Percentiles rank a stretch among this genome's conserved stretches.
phyloP scores from a whole-genome alignment of 352 stramenopile species.

The Phytopythium aichiense region DNA sequence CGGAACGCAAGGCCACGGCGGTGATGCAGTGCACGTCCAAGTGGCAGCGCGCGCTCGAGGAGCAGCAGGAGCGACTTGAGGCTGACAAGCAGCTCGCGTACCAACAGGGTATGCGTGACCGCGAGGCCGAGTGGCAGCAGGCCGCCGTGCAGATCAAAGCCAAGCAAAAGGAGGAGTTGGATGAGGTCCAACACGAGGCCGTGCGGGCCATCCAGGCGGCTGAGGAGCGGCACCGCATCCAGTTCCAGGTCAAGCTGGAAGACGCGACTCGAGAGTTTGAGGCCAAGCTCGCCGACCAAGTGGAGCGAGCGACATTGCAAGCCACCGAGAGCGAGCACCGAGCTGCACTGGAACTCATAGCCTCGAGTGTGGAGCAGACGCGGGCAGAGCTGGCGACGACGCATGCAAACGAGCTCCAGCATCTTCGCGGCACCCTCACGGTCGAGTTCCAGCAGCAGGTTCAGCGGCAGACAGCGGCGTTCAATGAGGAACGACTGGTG shows the following conservation, averaged over 20 bases:
- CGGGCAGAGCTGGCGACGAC: slow-evolving; percentile 18
- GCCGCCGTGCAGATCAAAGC: slow-evolving; percentile 68
- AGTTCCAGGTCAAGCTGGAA: slow-evolving; percentile 32
- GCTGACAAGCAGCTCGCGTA: slow-evolving; percentile 60
- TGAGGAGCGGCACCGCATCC: slow-evolving; percentile 56
- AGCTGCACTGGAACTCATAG: slow-evolving; percentile 17
- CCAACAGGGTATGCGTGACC: slow-evolving; percentile 56
- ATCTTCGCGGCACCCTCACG: slow-evolving; percentile 10
- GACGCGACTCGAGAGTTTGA: slow-evolving; percentile 32
- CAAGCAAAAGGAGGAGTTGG: slow-evolving; percentile 66
- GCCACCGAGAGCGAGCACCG: slow-evolving; percentile 23
- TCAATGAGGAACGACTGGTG: slow-evolving; percentile 11
- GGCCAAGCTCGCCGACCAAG: slow-evolving; percentile 14
- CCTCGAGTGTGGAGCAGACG: slow-evolving; percentile 14
- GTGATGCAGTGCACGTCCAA: slow-evolving; percentile 66
- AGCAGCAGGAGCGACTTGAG: slow-evolving; percentile 59
- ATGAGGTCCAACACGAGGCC: slow-evolving; percentile 50
- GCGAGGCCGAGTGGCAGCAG: slow-evolving; percentile 74
- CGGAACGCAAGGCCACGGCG: slow-evolving; percentile 47
- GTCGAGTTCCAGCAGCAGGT: slow-evolving; percentile 13
- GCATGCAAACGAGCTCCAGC: slow-evolving; percentile 13
- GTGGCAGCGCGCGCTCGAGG: slow-evolving; percentile 65
- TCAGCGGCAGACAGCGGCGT: neutral
- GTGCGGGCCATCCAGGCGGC: slow-evolving; percentile 59
- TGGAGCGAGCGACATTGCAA: slow-evolving; percentile 18